Percentiles rank a stretch among this genome's conserved stretches.
phyloP scores from a whole-genome alignment of 345 rosid species.

The Cardamine chenopodiifolia region DNA sequence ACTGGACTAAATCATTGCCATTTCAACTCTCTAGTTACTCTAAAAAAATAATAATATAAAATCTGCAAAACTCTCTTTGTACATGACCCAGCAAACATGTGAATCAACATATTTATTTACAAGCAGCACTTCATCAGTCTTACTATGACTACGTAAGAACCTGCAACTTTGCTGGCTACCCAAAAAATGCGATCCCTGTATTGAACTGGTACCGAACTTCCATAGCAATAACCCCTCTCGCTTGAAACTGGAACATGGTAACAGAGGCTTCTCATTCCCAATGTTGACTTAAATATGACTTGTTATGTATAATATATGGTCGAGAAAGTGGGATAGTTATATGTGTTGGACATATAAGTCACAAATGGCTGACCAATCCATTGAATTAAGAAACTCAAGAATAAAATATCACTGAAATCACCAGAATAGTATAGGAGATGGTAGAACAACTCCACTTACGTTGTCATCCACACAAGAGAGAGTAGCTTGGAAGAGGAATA shows the following conservation, averaged over 20 bases:
- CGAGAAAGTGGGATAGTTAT: conserved; percentile 39
- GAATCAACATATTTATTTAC: conserved; percentile 23
- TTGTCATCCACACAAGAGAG: conserved; percentile 28
- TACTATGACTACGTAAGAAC: neutral
- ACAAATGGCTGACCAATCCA: conserved; percentile 29
- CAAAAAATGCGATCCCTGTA: conserved; percentile 29
- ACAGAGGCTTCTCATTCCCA: conserved; percentile 14
- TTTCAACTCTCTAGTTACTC: conserved; percentile 31
- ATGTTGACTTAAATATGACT: conserved; percentile 23
- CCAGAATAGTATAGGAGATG: conserved; percentile 43
- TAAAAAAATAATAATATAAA: conserved; percentile 6
- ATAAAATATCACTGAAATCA: conserved; percentile 37
- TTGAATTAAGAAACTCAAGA: conserved; percentile 35
- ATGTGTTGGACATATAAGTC: conserved; percentile 22
- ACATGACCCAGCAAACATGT: conserved; percentile 17
- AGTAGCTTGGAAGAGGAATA: conserved; percentile 44
- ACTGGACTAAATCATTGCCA: conserved; percentile 20
- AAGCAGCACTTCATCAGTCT: conserved; percentile 26
- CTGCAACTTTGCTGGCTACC: neutral
- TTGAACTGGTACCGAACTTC: conserved; percentile 8
- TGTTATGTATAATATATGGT: conserved; percentile 13
- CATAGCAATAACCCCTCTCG: conserved; percentile 9
- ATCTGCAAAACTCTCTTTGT: conserved; percentile 2
- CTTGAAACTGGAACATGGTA: conserved; percentile 34
- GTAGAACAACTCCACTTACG: conserved; percentile 47